phyloP scores from a whole-genome alignment of 2,329 filamentous ascomycete genomes.

The Aspergillus quadricinctus region DNA sequence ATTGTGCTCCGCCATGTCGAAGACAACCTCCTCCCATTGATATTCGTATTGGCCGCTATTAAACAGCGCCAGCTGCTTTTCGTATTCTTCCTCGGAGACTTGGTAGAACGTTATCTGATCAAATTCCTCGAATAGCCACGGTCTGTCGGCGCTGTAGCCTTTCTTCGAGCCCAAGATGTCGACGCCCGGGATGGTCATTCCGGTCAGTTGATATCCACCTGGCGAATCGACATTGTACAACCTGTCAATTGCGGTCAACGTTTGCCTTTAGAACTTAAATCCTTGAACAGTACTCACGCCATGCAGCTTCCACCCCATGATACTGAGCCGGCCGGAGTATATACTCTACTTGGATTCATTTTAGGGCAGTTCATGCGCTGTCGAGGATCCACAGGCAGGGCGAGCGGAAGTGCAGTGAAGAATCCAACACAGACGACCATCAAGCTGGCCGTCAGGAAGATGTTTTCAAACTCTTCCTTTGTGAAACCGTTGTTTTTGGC shows the following conservation, averaged over 20 bases:
- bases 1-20: slow-evolving; percentile 56
- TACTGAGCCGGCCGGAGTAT: slow-evolving; percentile 54
- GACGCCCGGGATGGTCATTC: slow-evolving; percentile 50
- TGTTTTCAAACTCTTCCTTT: slow-evolving; percentile 46
- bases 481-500: slow-evolving; percentile 53
- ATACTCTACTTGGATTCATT: slow-evolving; percentile 54
- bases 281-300: slow-evolving; percentile 20
- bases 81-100: slow-evolving; percentile 50
- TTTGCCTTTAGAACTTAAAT: background rate
- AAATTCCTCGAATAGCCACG: slow-evolving; percentile 56
- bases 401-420: slow-evolving; percentile 51
- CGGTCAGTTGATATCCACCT: slow-evolving; percentile 54
- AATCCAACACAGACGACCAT: slow-evolving; percentile 54
- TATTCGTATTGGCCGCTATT: slow-evolving; percentile 50
- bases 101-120: slow-evolving; percentile 54
- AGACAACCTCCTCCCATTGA: slow-evolving; percentile 46
- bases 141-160: slow-evolving; percentile 43
- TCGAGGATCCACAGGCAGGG: slow-evolving; percentile 51
- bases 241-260: slow-evolving; percentile 11
- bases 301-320: slow-evolving; percentile 55
- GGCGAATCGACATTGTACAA: slow-evolving; percentile 56
- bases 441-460: slow-evolving; percentile 48
- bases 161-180: slow-evolving; percentile 52
- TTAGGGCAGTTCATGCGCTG: slow-evolving; percentile 53
- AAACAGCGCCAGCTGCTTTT: slow-evolving; percentile 46